Percentiles rank a stretch among this genome's conserved stretches.
Conservation (phyloP, 2,329 filamentous ascomycete species). For the Incumbomyces lentus region DNA sequence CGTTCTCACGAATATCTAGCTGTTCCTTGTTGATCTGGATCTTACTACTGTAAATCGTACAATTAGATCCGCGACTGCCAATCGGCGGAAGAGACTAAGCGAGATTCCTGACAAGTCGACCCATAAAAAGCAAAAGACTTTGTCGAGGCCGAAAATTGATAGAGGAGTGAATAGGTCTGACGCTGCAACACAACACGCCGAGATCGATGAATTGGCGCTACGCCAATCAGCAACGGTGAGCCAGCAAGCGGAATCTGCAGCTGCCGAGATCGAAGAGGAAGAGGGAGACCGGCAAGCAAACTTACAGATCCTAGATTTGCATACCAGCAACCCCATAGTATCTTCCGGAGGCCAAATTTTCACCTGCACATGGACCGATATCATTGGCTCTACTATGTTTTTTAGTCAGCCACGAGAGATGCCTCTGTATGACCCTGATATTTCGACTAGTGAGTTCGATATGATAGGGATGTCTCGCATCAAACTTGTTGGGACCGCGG, state of each 20-base stretch:
- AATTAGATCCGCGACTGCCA: slow-evolving; percentile 20
- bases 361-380: slow-evolving; percentile 68
- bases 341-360: slow-evolving; percentile 71
- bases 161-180: no score
- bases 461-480: slow-evolving; percentile 61
- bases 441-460: slow-evolving; percentile 47
- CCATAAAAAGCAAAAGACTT: slow-evolving; percentile 9
- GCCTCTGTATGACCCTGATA: slow-evolving; percentile 31
- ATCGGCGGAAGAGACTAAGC: neutral
- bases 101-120: neutral
- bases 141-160: neutral
- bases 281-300: slow-evolving; percentile 16
- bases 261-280: slow-evolving; percentile 8
- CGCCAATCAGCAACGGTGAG: neutral
- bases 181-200: neutral
- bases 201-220: neutral
- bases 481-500: slow-evolving; percentile 58
- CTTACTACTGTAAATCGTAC: slow-evolving; percentile 38
- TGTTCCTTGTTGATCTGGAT: slow-evolving; percentile 52
- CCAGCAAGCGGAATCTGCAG: slow-evolving; percentile 10
- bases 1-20: slow-evolving; percentile 26
- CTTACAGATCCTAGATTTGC: slow-evolving; percentile 73
- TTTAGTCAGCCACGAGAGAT: slow-evolving; percentile 39
- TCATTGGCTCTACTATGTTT: slow-evolving; percentile 74
- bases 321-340: slow-evolving; percentile 64